Evolutionary conservation across 257 asterid genomes (phyloP), one percentile per base, ranked within the genome.

Genomic region (Asclepias syriaca): DNA sequence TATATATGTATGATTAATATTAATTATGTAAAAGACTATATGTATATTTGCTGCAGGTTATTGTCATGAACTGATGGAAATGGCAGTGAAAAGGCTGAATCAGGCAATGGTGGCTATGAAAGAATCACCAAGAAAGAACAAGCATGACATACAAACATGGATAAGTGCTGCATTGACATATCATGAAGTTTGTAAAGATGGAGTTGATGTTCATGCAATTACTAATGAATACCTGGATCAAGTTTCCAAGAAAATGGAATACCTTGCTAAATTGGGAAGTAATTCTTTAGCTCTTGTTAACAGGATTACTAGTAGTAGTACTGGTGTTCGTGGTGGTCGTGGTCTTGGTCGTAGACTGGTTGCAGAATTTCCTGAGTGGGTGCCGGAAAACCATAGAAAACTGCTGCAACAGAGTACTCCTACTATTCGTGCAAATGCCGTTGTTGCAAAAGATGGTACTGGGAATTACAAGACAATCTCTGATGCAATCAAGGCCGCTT

Each of bases 371-470:
- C 92, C 89, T 6, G 43, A 74, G 0, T 88, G 97, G 95, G 51
- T 85, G 24, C 84, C 92, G 18, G 71, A 74, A 3, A 43, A 65
- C 0, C 87, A 85, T 37, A 50, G 96, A 76, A 87, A 68, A 72
- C 45, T 91, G 76, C 85, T 87, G 9, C 89, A 43, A 43, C 48
- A 86, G 75, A 29, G 72, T 3, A 66, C 70, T 40, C 9, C 46
- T 7, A 81, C 37, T 9, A 71, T 80, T 7, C 74, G 66, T 2
- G 96, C 96, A 0, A 80, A 91, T 37, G 96, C 61, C 2, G 83
- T 89, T 2, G 97, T 91, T 2, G 96, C 97, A 0, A 89, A 89
- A 70, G 97, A 91, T 71, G 96, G 97, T 1, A 78, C 89, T 11
- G 97, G 97, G 24, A 21, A 88, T 46, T 87, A 39, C 19, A 54